These are phyloP conservation scores for Pseudozyma thailandica DNA, from an alignment of 1,284 basidiomycete genomes.

Conservation along the genomic window DNA sequence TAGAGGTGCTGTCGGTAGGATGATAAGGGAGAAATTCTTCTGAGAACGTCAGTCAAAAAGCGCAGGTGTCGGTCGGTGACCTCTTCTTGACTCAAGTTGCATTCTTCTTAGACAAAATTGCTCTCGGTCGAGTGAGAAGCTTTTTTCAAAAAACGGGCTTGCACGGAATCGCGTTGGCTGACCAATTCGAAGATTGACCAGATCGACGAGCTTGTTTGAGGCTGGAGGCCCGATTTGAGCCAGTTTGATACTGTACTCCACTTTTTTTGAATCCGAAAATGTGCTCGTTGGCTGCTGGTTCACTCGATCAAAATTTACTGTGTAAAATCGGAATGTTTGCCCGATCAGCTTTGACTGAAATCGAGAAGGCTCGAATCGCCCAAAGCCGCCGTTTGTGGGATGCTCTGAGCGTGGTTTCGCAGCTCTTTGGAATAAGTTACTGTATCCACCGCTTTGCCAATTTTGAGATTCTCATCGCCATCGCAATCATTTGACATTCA, in stretches of 20 bases:
- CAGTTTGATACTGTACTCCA: too few relatives aligned
- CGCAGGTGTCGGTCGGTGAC: neutral
- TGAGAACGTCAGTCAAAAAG: neutral
- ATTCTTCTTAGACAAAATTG: slow-evolving; percentile 22
- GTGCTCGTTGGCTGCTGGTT: neutral
- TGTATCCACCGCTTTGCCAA: too few relatives aligned
- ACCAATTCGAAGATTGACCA: too few relatives aligned
- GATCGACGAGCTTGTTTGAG: too few relatives aligned
- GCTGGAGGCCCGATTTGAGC: too few relatives aligned
- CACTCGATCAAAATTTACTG: neutral
- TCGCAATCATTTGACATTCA: slow-evolving; percentile 12
- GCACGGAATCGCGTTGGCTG: slow-evolving; percentile 13
- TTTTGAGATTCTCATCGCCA: slow-evolving; percentile 37
- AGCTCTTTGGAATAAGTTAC: slow-evolving; percentile 27
- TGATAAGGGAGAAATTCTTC: neutral
- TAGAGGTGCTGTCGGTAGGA: neutral
- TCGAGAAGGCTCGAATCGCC: neutral
- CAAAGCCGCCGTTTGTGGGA: neutral
- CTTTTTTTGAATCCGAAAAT: too few relatives aligned
- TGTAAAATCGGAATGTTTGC: too few relatives aligned
- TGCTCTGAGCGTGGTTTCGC: slow-evolving; percentile 2
- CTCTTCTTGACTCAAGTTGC: neutral
- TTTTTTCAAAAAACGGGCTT: slow-evolving; percentile 6
- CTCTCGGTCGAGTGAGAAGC: slow-evolving; percentile 40
- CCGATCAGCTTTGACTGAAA: neutral